Evolutionary conservation across 768 basidiomycete genomes (phyloP).

Genomic region (Rhizopogon salebrosus): DNA sequence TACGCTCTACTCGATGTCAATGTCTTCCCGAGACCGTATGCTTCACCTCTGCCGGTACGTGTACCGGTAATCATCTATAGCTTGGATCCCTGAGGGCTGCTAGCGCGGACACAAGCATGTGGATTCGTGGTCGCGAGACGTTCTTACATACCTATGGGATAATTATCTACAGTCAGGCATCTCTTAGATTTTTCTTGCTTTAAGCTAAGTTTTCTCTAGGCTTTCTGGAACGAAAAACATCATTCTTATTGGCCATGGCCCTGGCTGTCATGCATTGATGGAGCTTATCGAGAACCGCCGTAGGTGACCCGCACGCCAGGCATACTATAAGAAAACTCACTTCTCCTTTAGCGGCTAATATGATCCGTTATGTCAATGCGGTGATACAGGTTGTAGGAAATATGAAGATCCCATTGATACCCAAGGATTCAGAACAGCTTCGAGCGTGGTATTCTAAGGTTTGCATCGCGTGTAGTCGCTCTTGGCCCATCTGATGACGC

Average conservation of each 20-base stretch:
- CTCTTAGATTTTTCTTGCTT: background rate
- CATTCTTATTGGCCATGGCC: constrained; percentile 83
- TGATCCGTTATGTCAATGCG: constrained; percentile 60
- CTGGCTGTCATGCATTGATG: constrained; percentile 73
- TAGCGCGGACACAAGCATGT: background rate
- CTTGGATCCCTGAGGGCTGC: background rate
- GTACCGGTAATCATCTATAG: background rate
- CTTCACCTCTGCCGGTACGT: constrained; percentile 12
- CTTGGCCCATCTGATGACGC: constrained; percentile 6
- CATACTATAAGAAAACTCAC: background rate
- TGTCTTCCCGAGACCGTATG: constrained; percentile 59
- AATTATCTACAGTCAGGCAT: constrained; percentile 84
- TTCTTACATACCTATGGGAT: constrained; percentile 90
- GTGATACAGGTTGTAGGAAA: constrained; percentile 79
- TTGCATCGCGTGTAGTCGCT: constrained; percentile 10
- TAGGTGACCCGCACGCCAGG: constrained; percentile 27
- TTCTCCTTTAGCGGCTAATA: constrained; percentile 34
- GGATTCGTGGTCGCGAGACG: constrained; percentile 32
- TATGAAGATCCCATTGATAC: constrained; percentile 47
- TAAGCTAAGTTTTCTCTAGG: constrained; percentile 32
- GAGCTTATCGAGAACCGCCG: constrained; percentile 69
- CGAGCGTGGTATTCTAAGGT: constrained; percentile 74
- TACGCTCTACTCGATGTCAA: constrained; percentile 87
- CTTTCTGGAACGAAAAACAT: constrained; percentile 69
- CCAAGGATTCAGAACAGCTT: constrained; percentile 51